phyloP scores from a whole-genome alignment of 1,284 basidiomycete species.

The Melampsora occidentalis region DNA sequence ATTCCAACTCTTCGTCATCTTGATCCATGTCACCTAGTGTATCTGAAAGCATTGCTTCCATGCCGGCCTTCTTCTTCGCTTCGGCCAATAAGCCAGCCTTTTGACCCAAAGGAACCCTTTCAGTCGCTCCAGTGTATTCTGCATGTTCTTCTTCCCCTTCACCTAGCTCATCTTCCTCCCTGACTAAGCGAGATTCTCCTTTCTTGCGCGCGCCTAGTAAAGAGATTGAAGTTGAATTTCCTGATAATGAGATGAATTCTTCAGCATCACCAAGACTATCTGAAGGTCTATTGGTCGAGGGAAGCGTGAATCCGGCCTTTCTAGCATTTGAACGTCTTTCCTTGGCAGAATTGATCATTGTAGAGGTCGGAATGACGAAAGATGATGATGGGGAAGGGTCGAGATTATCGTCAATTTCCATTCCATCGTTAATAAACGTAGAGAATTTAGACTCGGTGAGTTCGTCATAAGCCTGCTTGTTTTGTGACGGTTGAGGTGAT shows the following conservation, averaged over 20 bases:
- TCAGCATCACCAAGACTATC: slow-evolving; percentile 56
- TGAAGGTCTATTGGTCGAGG: not conserved
- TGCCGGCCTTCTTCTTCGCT: slow-evolving; percentile 66
- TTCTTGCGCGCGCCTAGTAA: slow-evolving; percentile 54
- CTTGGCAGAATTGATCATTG: slow-evolving; percentile 73
- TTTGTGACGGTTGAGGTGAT: not conserved
- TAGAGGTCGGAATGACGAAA: slow-evolving; percentile 68
- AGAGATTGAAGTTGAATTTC: slow-evolving; percentile 50
- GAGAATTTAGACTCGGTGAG: slow-evolving; percentile 32
- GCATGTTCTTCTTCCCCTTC: slow-evolving; percentile 90
- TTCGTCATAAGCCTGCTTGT: slow-evolving; percentile 9
- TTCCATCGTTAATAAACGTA: not conserved
- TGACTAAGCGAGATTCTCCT: slow-evolving; percentile 72
- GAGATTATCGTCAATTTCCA: slow-evolving; percentile 21
- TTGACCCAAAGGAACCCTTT: slow-evolving; percentile 79
- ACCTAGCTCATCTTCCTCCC: slow-evolving; percentile 88
- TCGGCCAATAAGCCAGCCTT: slow-evolving; percentile 75
- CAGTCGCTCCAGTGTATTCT: slow-evolving; percentile 82
- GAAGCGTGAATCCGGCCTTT: slow-evolving; percentile 48
- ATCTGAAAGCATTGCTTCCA: slow-evolving; percentile 82
- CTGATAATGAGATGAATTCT: slow-evolving; percentile 78
- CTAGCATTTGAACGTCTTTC: slow-evolving; percentile 66
- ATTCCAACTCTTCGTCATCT: slow-evolving; percentile 76
- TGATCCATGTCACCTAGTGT: slow-evolving; percentile 64
- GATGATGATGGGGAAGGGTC: slow-evolving; percentile 18